Base-by-base conservation (phyloP, 1,139 yeast genomes). In the Saccharomyces hybrid region DNA sequence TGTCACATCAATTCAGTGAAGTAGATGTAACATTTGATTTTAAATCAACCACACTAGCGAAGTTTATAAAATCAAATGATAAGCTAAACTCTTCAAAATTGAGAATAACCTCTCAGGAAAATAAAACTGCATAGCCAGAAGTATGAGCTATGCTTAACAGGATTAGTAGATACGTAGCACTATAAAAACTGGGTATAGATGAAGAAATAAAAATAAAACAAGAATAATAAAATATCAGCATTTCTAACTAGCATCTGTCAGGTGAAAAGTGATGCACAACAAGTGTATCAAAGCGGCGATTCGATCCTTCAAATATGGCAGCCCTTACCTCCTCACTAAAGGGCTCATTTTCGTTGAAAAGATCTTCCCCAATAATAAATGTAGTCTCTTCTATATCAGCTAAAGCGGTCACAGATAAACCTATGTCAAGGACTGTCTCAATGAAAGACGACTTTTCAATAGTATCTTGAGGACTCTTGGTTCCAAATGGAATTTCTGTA, bases 21-120 rank as follows among this genome's bases (percentile, higher is more conserved):
- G 73, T 71, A 3, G 78, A 78, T 53, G 64, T 73, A 0, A 59
- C 63, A 2, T 93, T 87, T 67, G 72, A 75, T 26, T 93, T 93
- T 67, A 70, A 74, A 21, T 73, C 77, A 2, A 89, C 97, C 0
- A 77, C 78, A 58, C 74, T 91, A 53, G 89, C 89, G 0, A 72
- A 73, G 50, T 71, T 79, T 66, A 81, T 83, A 61, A 73, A 71
- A 56, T 72, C 74, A 9, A 80, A 80, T 61, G 83, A 80, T 57
- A 78, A 75, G 47, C 52, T 67, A 14, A 68, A 66, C 55, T 72
- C 67, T 49, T 67, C 66, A 51, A 71, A 52, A 61, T 67, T 58
- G 64, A 59, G 70, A 50, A 61, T 61, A 1, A 55, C 61, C 12
- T 64, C 68, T 6, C 67, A 61, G 26, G 66, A 64, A 27, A 38